Evolutionary conservation across 2,329 filamentous ascomycete genomes (phyloP).

Genomic region (Hansfordia pulvinata): DNA sequence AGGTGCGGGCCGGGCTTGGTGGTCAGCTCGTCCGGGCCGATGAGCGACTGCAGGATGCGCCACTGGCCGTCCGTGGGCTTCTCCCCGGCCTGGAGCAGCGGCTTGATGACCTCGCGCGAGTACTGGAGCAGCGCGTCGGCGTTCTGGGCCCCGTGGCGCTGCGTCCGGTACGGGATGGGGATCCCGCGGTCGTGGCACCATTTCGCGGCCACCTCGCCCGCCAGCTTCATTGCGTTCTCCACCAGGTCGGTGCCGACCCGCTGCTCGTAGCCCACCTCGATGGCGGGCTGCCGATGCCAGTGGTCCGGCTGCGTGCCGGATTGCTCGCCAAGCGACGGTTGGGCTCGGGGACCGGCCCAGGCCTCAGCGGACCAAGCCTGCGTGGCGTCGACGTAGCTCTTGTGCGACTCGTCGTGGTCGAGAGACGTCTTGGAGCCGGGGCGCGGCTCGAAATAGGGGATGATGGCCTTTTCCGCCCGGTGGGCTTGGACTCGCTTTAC

Average conservation of each 20-base stretch:
- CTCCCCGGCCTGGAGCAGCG: conserved; percentile 20
- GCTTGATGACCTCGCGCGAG: conserved; percentile 22
- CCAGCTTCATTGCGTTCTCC: conserved; percentile 42
- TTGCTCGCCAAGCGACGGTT: too few species aligned
- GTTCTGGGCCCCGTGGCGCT: conserved; percentile 26
- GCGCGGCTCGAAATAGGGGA: conserved; percentile 30
- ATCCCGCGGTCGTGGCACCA: conserved; percentile 47
- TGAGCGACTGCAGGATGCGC: conserved; percentile 19
- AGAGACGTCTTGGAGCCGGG: conserved; percentile 30
- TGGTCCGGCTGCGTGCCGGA: too few species aligned
- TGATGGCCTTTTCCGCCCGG: conserved; percentile 32
- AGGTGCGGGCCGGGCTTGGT: conserved; percentile 40
- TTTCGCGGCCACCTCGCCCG: conserved; percentile 44
- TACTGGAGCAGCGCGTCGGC: conserved; percentile 21
- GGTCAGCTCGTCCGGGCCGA: conserved; percentile 38
- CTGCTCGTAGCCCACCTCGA: conserved; percentile 23
- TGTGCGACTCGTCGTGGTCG: conserved; percentile 10
- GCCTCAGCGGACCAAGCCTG: too few species aligned
- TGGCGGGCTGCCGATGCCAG: conserved; percentile 43
- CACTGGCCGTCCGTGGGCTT: conserved; percentile 16
- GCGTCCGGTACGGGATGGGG: conserved; percentile 43
- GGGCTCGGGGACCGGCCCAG: too few species aligned
- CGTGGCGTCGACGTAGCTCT: conserved; percentile 18
- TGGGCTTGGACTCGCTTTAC: conserved; percentile 27
- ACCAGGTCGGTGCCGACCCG: conserved; percentile 23